Conservation (phyloP, 441 rosid genomes). For the Gossypium davidsonii region DNA sequence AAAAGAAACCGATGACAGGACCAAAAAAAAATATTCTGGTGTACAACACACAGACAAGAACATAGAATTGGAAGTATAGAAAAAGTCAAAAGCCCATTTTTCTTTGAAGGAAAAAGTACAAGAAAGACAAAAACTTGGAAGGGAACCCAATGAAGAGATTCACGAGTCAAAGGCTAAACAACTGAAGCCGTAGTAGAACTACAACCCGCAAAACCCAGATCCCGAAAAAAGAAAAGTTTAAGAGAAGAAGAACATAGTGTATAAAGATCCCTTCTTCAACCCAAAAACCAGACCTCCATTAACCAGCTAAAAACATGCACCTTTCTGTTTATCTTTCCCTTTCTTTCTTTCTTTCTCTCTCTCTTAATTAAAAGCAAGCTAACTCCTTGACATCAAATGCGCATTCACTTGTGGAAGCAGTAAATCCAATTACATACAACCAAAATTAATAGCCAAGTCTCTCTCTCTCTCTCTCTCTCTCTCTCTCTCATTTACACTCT, state of each 20-base stretch:
- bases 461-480: not conserved
- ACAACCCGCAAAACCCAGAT: conserved; percentile 59
- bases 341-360: conserved; percentile 17
- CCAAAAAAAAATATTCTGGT: conserved; percentile 8
- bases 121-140: conserved; percentile 30
- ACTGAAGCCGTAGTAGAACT: conserved; percentile 38
- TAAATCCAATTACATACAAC: conserved; percentile 27
- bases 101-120: conserved; percentile 23
- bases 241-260: conserved; percentile 2
- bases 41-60: conserved; percentile 3
- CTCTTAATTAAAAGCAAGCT: conserved; percentile 19
- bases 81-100: conserved; percentile 31
- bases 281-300: conserved; percentile 20
- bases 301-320: conserved; percentile 19
- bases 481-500: conserved; percentile 6
- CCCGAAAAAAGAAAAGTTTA: conserved; percentile 36
- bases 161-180: conserved; percentile 32
- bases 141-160: conserved; percentile 42
- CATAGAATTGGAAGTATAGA: conserved; percentile 23
- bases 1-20: not conserved
- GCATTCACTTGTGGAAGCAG: conserved; percentile 18
- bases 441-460: conserved; percentile 19
- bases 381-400: conserved; percentile 27
- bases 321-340: conserved; percentile 16
- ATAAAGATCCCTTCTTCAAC: not conserved